phyloP scores from a whole-genome alignment of 352 stramenopile species.

The Globisporangium takayamanum region DNA sequence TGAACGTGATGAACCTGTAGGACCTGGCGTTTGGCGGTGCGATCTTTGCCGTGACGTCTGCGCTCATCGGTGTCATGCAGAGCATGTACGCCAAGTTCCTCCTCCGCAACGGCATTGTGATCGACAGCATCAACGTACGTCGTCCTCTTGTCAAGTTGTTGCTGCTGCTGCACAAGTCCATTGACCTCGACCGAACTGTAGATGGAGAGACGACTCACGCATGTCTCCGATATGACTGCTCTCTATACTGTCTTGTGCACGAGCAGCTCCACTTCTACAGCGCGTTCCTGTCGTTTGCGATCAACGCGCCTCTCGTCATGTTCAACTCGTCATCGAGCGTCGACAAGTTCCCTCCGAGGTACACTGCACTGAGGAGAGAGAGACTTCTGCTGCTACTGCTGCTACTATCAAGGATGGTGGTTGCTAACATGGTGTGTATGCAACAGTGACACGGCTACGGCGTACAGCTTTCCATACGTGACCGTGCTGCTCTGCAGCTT shows the following conservation, averaged over 20 bases:
- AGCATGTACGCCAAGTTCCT: constrained; percentile 88
- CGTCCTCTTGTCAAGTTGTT: too few species aligned
- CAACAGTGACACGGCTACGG: constrained; percentile 1
- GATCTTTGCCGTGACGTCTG: constrained; percentile 67
- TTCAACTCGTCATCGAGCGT: constrained; percentile 37
- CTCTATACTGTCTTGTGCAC: neutral
- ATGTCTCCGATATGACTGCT: neutral
- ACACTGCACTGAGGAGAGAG: neutral
- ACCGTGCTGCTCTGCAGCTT: constrained; percentile 72
- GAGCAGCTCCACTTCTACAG: constrained; percentile 83
- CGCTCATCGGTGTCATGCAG: constrained; percentile 76
- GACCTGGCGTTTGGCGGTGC: constrained; percentile 59
- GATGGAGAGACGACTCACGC: neutral
- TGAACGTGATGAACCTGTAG: constrained; percentile 16
- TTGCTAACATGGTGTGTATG: constrained; percentile 6
- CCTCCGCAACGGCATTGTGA: constrained; percentile 61
- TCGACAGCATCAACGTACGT: constrained; percentile 80
- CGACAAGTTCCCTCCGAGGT: constrained; percentile 48
- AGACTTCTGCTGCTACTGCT: neutral
- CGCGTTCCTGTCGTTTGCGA: constrained; percentile 73
- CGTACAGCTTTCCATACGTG: constrained; percentile 57
- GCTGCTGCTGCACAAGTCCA: neutral
- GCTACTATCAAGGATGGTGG: neutral
- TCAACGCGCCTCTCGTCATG: constrained; percentile 75
- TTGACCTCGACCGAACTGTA: neutral